Evolutionary conservation across 2,329 filamentous ascomycete genomes (phyloP).

Genomic region (Alternaria angustiovoidea): DNA sequence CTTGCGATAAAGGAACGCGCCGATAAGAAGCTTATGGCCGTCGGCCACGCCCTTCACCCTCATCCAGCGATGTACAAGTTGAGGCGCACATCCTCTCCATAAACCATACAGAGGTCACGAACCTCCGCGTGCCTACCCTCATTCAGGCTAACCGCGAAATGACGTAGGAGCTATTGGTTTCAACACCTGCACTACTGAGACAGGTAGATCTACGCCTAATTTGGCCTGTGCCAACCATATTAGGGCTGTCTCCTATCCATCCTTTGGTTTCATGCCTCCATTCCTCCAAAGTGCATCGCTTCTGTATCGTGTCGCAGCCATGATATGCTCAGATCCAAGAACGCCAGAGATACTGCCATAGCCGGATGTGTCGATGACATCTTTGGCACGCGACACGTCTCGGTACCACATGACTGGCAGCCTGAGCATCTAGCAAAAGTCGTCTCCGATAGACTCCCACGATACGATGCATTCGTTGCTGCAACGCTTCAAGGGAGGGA

Average conservation of each 20-base stretch:
- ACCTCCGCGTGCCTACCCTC: neutral
- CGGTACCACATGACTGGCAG: neutral
- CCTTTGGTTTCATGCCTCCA: neutral
- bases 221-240: neutral
- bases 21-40: conserved; percentile 19
- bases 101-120: conserved; percentile 3
- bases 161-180: conserved; percentile 1
- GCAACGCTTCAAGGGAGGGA: conserved; percentile 13
- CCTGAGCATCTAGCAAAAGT: neutral
- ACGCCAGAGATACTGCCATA: neutral
- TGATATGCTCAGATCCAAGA: neutral
- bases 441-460: neutral
- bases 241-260: neutral
- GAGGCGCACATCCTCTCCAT: neutral
- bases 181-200: conserved; percentile 2
- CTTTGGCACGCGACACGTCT: neutral
- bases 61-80: neutral
- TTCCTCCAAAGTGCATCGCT: neutral
- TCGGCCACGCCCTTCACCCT: neutral
- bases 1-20: conserved; percentile 18
- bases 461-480: conserved; percentile 21
- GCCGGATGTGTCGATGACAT: conserved; percentile 3
- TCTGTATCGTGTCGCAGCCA: neutral
- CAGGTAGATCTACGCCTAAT: conserved; percentile 2
- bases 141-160: conserved; percentile 2